Percentiles rank a stretch among this genome's conserved stretches.
These are phyloP conservation scores for Rubia yunnanensis DNA, from an alignment of 257 asterid genomes.

Conservation along the genomic window DNA sequence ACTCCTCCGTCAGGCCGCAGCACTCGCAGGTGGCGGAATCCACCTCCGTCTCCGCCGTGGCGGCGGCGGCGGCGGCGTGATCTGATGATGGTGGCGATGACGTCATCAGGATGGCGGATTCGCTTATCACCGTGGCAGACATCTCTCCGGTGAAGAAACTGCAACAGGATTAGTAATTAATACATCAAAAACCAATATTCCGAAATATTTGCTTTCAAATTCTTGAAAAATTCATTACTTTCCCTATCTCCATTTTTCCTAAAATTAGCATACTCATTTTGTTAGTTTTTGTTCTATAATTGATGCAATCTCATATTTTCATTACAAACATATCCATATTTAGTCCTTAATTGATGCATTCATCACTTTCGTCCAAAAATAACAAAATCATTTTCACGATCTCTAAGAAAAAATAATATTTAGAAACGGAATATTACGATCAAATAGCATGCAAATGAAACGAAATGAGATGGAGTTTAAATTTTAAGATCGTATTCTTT, in stretches of 20 bases:
- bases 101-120: slow-evolving; percentile 38
- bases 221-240: too few relatives aligned
- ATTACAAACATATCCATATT: neutral
- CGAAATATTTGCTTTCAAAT: too few relatives aligned
- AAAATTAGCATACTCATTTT: too few relatives aligned
- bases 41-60: slow-evolving; percentile 38
- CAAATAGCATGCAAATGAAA: too few relatives aligned
- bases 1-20: slow-evolving; percentile 85
- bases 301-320: neutral
- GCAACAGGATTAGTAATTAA: neutral
- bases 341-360: neutral
- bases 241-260: neutral
- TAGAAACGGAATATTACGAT: too few relatives aligned
- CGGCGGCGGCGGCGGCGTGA: slow-evolving; percentile 8
- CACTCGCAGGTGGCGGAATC: slow-evolving; percentile 74
- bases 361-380: too few relatives aligned
- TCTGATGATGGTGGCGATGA: slow-evolving; percentile 27
- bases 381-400: neutral
- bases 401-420: too few relatives aligned
- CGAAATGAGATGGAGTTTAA: too few relatives aligned
- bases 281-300: neutral
- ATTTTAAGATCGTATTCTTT: too few relatives aligned
- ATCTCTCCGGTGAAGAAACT: slow-evolving; percentile 12
- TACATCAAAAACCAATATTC: neutral
- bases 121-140: slow-evolving; percentile 43